These are phyloP conservation scores for Penicillium antarcticum DNA, from an alignment of 495 filamentous ascomycete genomes.

Conservation along the genomic window DNA sequence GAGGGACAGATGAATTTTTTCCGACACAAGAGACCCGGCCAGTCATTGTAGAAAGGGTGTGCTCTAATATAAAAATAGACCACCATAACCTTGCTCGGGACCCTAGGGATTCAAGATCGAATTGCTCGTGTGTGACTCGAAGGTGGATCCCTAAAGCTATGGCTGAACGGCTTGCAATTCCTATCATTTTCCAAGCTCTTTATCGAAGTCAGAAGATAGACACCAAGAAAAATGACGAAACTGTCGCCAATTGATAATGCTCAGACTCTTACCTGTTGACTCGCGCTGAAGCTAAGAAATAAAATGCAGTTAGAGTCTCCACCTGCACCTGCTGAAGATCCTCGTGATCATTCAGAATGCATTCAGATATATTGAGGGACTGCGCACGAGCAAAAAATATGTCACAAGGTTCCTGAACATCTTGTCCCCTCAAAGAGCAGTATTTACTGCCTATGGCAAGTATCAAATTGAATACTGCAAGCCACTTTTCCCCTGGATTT, in stretches of 20 bases:
- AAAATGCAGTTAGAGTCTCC: conserved; percentile 41
- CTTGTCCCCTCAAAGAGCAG: background rate
- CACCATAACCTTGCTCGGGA: conserved; percentile 51
- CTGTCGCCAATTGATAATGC: no score
- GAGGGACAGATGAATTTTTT: conserved; percentile 1
- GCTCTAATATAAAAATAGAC: conserved; percentile 48
- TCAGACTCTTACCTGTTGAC: no score
- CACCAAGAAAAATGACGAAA: no score
- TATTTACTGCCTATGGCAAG: background rate
- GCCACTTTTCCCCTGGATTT: background rate
- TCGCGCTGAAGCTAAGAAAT: conserved; percentile 15
- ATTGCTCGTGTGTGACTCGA: conserved; percentile 32
- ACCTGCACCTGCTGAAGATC: conserved; percentile 10
- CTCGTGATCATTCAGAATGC: background rate
- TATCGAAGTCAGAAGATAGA: conserved; percentile 34
- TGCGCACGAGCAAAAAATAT: conserved; percentile 6
- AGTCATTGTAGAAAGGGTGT: conserved; percentile 46
- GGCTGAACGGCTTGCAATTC: conserved; percentile 48
- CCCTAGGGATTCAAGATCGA: conserved; percentile 38
- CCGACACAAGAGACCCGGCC: conserved; percentile 47
- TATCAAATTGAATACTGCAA: background rate
- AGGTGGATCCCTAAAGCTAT: conserved; percentile 50
- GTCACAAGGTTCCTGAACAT: background rate
- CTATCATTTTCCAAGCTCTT: conserved; percentile 51
- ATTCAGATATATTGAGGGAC: conserved; percentile 1